Evolutionary conservation across 1,284 basidiomycete genomes (phyloP).

Genomic region (Melampsora americana): DNA sequence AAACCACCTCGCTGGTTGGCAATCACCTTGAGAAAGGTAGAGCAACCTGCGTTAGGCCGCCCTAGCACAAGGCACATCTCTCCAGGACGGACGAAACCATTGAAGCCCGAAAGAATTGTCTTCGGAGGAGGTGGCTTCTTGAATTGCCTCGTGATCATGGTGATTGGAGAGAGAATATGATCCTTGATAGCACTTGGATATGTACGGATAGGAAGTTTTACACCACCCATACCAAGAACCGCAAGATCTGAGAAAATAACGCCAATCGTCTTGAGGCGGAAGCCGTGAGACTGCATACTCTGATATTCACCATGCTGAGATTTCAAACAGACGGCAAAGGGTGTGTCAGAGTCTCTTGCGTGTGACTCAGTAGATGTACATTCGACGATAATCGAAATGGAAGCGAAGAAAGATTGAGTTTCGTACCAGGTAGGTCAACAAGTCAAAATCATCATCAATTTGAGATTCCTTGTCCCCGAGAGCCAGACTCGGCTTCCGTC

Average conservation of each 20-base stretch:
- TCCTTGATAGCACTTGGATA: slow-evolving; percentile 6
- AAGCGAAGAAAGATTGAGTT: not conserved
- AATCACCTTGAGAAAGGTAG: slow-evolving; percentile 68
- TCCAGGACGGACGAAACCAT: slow-evolving; percentile 55
- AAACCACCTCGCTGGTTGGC: slow-evolving; percentile 67
- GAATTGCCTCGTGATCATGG: not conserved
- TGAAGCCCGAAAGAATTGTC: not conserved
- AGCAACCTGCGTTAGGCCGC: slow-evolving; percentile 74
- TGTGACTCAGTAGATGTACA: not conserved
- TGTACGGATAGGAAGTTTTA: slow-evolving; percentile 2
- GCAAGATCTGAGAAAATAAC: slow-evolving; percentile 1
- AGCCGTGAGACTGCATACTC: not conserved
- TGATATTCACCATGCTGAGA: not conserved
- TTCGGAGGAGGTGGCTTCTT: slow-evolving; percentile 3
- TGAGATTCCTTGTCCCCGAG: not conserved
- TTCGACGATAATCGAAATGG: not conserved
- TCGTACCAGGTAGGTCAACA: not conserved
- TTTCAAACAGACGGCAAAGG: not conserved
- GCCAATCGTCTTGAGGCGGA: slow-evolving; percentile 3
- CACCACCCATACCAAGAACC: slow-evolving; percentile 6
- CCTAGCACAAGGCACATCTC: slow-evolving; percentile 70
- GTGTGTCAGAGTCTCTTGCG: not conserved
- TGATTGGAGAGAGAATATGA: not conserved
- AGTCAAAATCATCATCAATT: slow-evolving; percentile 5
- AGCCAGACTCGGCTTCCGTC: too few relatives aligned